Base-by-base conservation (phyloP, 768 basidiomycete species). In the Naganishia randhawae region DNA sequence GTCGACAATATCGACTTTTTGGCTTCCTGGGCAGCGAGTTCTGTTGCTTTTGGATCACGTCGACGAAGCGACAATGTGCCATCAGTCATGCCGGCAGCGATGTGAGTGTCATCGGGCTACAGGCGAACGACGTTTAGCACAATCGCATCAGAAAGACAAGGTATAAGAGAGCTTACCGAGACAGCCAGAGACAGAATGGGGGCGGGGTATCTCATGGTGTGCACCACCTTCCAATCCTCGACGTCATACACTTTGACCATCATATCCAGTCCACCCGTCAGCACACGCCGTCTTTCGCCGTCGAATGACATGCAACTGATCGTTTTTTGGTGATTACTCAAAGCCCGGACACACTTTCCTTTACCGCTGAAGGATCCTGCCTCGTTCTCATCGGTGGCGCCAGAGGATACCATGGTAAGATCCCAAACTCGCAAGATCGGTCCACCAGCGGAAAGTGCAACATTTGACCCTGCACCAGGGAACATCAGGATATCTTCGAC, bases 241-340 rank as follows among this genome's bases (percentile, higher is more conserved):
- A 94, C 87, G 80, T 98, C 95, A 81, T 98, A 99, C 37, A 97
- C 94, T 81, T 99, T 99, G 67, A 98, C 91, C 89, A 99, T 90
- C 73, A 95, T 93, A 78, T 99, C 96, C 70, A 99, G 83, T 50
- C 90, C 87, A 33, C 92, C 96, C 0, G 91, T 92, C 52, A 99
- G 83, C 1, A 98, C 84, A 41, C 93, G 85, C 72, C 86, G 85
- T 31, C 89, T 87, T 57, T 83, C 84, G 33, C 88, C 76, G 76
- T 92, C 88, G 79, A 94, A 92, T 0, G 91, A 83, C 50, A 96
- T 84, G 17, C 91, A 85, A 0, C 95, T 98, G 66, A 99, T 86
- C 2, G 96, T 93, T 82, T 99, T 99, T 81, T 98, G 95, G 77
- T 99, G 96, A 81, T 98, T 98, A 39, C 92, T 95, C 71, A 98